A percentile compares a stretch with the other conserved stretches of the same genome.
These are phyloP conservation scores for Adenanthera pavonina DNA, from an alignment of 306 rosid genomes.

Conservation along the genomic window DNA sequence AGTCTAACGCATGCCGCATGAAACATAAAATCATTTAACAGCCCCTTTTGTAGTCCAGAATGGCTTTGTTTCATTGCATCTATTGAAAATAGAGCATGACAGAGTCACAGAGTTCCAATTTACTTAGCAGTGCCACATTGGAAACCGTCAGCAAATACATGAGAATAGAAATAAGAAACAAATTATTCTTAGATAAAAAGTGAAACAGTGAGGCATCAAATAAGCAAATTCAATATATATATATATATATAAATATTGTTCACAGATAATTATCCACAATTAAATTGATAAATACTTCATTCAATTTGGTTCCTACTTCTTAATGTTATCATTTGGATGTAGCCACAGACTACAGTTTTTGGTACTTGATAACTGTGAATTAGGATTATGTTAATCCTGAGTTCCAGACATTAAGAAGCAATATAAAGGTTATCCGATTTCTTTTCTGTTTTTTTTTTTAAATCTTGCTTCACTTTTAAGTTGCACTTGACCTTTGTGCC, in stretches of 20 bases:
- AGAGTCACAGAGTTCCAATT: not conserved
- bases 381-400: not conserved
- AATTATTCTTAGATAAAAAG: not conserved
- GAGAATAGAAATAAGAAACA: not conserved
- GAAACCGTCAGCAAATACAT: conserved; percentile 7
- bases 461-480: too few species aligned
- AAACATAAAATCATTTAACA: not conserved
- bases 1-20: not conserved
- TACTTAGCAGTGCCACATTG: not conserved
- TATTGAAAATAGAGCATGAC: not conserved
- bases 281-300: not conserved
- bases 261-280: not conserved
- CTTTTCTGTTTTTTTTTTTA: too few species aligned
- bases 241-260: not conserved
- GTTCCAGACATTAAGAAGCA: not conserved
- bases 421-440: too few species aligned
- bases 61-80: conserved; percentile 11
- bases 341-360: not conserved
- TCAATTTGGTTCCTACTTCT: not conserved
- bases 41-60: not conserved
- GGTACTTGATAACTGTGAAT: conserved; percentile 11
- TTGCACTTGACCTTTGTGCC: too few species aligned
- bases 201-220: conserved; percentile 2
- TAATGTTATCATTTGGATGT: not conserved
- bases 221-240: not conserved